Conservation (phyloP, 2,329 filamentous ascomycete species). For the Colletotrichum orchidophilum region DNA sequence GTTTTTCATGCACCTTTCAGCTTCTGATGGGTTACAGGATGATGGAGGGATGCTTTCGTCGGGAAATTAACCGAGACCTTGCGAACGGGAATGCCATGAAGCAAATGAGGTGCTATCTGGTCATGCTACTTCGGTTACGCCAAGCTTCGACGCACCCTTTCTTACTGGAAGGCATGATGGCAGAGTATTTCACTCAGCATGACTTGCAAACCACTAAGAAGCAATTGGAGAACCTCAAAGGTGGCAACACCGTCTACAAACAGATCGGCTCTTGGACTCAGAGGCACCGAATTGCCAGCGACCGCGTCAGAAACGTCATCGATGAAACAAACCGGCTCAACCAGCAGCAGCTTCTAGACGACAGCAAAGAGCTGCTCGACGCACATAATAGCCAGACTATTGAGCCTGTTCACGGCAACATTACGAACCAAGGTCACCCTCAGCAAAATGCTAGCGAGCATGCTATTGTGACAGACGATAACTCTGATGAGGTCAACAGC, state of each 20-base stretch:
- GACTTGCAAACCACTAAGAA: neutral
- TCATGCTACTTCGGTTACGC: slow-evolving; percentile 19
- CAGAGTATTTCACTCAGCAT: neutral
- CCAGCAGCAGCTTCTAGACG: neutral
- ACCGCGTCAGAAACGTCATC: neutral
- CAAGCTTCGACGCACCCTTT: slow-evolving; percentile 42
- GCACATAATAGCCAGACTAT: neutral
- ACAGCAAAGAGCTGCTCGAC: neutral
- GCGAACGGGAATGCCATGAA: neutral
- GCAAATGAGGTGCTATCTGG: neutral
- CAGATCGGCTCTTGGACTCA: slow-evolving; percentile 21
- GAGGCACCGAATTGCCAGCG: neutral
- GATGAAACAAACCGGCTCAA: neutral
- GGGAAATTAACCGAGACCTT: neutral
- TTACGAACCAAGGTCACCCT: neutral
- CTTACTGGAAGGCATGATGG: slow-evolving; percentile 38
- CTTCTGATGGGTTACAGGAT: neutral
- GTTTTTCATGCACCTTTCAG: accelerated
- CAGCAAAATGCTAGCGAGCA: neutral
- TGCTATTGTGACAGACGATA: neutral
- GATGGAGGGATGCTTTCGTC: slow-evolving; percentile 9
- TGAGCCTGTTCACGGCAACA: neutral
- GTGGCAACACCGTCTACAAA: neutral
- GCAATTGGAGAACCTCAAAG: neutral
- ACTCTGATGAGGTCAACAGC: neutral